These are phyloP conservation scores for Sophora flavescens DNA, from an alignment of 306 rosid species.

Conservation along the genomic window DNA sequence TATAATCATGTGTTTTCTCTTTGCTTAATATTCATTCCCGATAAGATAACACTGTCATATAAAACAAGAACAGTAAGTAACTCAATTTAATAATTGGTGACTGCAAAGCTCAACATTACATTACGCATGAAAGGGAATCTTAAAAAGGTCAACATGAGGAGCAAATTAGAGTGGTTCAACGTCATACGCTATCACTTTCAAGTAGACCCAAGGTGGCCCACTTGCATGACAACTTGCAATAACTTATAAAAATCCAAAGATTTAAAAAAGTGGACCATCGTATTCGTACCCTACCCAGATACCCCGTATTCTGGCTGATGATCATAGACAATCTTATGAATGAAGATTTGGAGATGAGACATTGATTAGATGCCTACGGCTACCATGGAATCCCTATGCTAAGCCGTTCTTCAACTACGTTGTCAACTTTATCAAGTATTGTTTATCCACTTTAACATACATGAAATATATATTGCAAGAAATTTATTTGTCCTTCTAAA, in stretches of 20 bases:
- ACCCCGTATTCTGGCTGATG: background rate
- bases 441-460: too few relatives aligned
- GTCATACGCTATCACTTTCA: constrained; percentile 49
- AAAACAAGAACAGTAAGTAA: background rate
- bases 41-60: background rate
- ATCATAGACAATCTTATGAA: background rate
- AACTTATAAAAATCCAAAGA: constrained; percentile 11
- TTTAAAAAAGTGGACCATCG: background rate
- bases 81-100: background rate
- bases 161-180: constrained; percentile 40
- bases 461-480: too few relatives aligned
- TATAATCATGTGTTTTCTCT: too few relatives aligned
- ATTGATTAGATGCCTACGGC: background rate
- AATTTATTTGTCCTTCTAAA: too few relatives aligned
- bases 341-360: background rate
- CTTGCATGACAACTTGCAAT: constrained; percentile 53
- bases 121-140: constrained; percentile 45
- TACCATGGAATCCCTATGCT: background rate
- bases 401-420: background rate
- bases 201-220: constrained; percentile 49
- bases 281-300: constrained; percentile 22
- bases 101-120: background rate
- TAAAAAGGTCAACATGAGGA: constrained; percentile 41
- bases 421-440: too few relatives aligned
- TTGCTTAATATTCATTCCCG: too few relatives aligned